Conservation (phyloP, 2,329 filamentous ascomycete genomes). For the Orbilia brochopaga region DNA sequence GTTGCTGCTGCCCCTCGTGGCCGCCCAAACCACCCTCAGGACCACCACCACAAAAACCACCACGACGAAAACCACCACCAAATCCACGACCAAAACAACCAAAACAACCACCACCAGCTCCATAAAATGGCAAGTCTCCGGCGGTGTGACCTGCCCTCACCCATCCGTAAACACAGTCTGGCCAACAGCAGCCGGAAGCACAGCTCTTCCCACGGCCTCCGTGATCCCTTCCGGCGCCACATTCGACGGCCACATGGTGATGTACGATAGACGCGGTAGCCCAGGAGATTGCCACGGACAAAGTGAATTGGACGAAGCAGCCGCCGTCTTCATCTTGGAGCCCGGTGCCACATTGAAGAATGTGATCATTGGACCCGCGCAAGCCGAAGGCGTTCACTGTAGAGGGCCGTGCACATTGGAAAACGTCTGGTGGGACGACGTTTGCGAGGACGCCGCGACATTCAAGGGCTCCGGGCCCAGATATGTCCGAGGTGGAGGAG, state of each 20-base stretch:
- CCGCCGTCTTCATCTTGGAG: constrained; percentile 64
- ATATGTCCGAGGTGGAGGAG: constrained; percentile 58
- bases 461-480: constrained; percentile 56
- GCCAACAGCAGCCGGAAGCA: constrained; percentile 21
- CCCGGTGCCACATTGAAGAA: constrained; percentile 63
- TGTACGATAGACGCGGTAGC: constrained; percentile 30
- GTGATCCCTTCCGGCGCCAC: constrained; percentile 18
- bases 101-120: constrained; percentile 24
- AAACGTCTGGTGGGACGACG: constrained; percentile 60
- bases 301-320: constrained; percentile 24
- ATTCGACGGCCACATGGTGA: constrained; percentile 26
- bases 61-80: constrained; percentile 6
- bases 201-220: constrained; percentile 19
- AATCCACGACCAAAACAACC: constrained; percentile 22
- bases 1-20: constrained; percentile 17
- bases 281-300: constrained; percentile 22
- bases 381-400: constrained; percentile 64
- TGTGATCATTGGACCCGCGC: constrained; percentile 64
- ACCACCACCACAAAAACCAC: constrained; percentile 12
- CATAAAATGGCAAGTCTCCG: constrained; percentile 33
- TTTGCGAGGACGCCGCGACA: constrained; percentile 60
- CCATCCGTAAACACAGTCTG: constrained; percentile 30
- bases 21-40: constrained; percentile 18
- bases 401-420: constrained; percentile 61
- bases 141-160: constrained; percentile 23